Percentiles rank a stretch among this genome's conserved stretches.
Conservation (phyloP, 345 rosid genomes). For the Eucalyptus microcorys region DNA sequence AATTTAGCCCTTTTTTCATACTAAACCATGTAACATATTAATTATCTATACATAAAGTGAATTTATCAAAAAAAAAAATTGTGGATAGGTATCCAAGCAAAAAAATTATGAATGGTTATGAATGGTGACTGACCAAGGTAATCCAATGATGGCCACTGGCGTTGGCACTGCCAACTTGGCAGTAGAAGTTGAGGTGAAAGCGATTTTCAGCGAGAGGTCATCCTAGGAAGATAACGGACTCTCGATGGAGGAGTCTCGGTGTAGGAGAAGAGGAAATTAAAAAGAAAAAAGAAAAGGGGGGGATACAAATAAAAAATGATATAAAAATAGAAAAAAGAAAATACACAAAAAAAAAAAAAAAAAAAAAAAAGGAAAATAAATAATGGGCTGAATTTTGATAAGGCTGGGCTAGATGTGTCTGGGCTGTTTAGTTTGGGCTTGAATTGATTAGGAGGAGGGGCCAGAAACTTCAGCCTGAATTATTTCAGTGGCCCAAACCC, state of each 20-base stretch:
- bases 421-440: background rate
- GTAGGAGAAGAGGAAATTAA: background rate
- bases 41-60: background rate
- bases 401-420: background rate
- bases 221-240: background rate
- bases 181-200: background rate
- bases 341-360: too few species aligned
- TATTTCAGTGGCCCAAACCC: background rate
- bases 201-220: background rate
- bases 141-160: background rate
- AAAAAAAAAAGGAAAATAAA: too few species aligned
- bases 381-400: background rate
- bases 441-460: background rate
- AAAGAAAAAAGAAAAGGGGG: accelerated
- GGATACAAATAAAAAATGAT: too few species aligned
- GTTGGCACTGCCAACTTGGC: background rate
- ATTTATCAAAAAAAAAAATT: background rate
- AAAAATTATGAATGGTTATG: background rate
- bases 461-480: background rate
- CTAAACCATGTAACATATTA: background rate
- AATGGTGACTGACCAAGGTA: background rate
- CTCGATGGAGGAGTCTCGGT: background rate
- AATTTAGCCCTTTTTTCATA: background rate
- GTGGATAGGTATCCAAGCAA: background rate
- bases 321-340: too few species aligned